Conservation (phyloP, 2,329 filamentous ascomycete species). For the Venturia carpophila region DNA sequence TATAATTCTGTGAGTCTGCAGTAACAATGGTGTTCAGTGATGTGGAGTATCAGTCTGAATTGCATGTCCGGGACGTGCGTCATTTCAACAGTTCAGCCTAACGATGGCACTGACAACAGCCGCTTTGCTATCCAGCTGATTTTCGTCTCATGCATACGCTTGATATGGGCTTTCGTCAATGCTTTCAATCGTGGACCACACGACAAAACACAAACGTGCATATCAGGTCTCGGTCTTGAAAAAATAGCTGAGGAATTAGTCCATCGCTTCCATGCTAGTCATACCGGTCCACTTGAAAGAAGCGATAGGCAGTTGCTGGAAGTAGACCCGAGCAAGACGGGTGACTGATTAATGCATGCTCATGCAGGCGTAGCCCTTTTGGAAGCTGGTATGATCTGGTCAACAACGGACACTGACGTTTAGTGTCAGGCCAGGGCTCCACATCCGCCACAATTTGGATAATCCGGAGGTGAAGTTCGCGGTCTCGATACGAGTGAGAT, state of each 20-base stretch:
- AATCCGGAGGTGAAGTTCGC: background rate
- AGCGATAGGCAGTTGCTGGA: background rate
- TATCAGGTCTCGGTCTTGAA: background rate
- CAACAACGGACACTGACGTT: background rate
- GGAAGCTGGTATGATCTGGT: background rate
- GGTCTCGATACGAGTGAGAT: background rate
- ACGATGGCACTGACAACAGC: background rate
- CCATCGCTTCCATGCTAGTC: background rate
- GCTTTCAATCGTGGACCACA: background rate
- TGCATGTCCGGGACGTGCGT: background rate
- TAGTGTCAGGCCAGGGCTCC: background rate
- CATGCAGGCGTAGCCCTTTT: conserved; percentile 9
- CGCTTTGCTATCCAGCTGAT: background rate
- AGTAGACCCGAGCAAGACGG: background rate
- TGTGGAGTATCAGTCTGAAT: background rate
- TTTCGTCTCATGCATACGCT: background rate
- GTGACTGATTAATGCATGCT: background rate
- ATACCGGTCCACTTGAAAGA: background rate
- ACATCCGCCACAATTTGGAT: background rate
- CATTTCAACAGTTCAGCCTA: background rate
- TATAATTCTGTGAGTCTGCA: background rate
- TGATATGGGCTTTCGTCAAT: background rate
- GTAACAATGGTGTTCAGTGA: background rate
- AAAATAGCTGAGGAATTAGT: background rate
- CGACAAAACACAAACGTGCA: background rate